Evolutionary conservation across 208 protist genomes (phyloP).

Genomic region (Trypanosoma rangeli): DNA sequence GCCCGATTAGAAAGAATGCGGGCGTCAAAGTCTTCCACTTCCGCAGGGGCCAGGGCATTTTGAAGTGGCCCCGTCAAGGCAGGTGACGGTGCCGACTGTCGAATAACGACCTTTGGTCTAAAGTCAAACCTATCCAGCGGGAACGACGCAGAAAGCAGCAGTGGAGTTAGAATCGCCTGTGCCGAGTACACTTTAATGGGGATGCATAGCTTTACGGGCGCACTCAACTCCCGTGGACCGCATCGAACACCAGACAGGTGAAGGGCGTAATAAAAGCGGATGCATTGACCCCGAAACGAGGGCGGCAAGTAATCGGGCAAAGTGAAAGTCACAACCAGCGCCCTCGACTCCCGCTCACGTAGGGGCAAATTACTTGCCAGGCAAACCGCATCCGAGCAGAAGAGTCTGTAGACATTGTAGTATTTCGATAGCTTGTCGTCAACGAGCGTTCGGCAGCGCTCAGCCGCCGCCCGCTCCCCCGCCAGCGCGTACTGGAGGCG

Average conservation of each 20-base stretch:
- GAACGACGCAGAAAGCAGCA: conserved; percentile 33
- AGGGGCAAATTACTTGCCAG: conserved; percentile 16
- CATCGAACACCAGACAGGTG: conserved; percentile 8
- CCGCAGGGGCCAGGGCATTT: conserved; percentile 25
- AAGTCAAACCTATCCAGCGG: conserved; percentile 35
- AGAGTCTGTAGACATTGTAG: conserved; percentile 20
- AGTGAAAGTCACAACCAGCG: conserved; percentile 30
- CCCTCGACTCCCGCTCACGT: conserved; percentile 26
- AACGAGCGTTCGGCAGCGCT: not conserved
- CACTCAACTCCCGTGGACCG: not conserved
- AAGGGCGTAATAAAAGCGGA: conserved; percentile 28
- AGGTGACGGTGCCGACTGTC: conserved; percentile 34
- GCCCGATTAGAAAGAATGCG: conserved; percentile 20
- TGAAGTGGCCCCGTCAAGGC: conserved; percentile 34
- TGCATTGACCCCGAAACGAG: conserved; percentile 40
- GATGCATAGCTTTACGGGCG: conserved; percentile 6
- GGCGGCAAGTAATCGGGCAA: conserved; percentile 54
- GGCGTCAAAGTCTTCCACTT: conserved; percentile 32
- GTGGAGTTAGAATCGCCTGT: conserved; percentile 12
- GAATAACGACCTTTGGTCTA: conserved; percentile 25
- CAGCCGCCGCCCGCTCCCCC: not conserved
- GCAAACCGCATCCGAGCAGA: conserved; percentile 22
- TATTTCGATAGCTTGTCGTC: conserved; percentile 6
- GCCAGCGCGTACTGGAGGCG: conserved; percentile 31
- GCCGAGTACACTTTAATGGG: conserved; percentile 23